Conservation (phyloP, 441 rosid genomes). For the Breynia disticha region DNA sequence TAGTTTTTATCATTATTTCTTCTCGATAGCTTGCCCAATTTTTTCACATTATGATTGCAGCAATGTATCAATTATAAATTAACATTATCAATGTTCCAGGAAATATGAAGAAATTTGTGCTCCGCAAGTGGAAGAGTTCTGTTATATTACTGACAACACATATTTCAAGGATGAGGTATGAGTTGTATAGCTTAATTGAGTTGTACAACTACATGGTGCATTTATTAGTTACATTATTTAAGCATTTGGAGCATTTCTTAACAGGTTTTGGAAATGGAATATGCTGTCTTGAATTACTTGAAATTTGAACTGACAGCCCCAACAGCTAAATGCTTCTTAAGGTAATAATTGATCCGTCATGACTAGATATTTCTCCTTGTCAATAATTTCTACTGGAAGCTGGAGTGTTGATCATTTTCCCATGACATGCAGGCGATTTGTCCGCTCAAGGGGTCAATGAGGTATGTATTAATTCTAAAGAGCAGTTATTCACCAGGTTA, state of each 20-base stretch:
- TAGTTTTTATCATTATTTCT: too few relatives aligned
- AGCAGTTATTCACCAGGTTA: too few relatives aligned
- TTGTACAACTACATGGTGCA: too few relatives aligned
- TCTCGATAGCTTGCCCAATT: too few relatives aligned
- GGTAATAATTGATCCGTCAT: conserved; percentile 32
- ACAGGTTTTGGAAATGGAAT: conserved; percentile 93
- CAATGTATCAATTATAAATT: background rate
- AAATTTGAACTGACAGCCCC: conserved; percentile 92
- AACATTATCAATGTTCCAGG: conserved; percentile 24
- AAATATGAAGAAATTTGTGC: conserved; percentile 93
- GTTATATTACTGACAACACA: conserved; percentile 91
- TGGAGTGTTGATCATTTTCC: conserved; percentile 8
- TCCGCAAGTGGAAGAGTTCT: conserved; percentile 81
- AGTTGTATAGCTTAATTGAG: background rate
- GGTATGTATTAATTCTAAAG: conserved; percentile 30
- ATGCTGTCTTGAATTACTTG: conserved; percentile 65
- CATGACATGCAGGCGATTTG: conserved; percentile 53
- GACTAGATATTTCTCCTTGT: background rate
- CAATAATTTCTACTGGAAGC: conserved; percentile 1
- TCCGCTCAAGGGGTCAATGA: conserved; percentile 82
- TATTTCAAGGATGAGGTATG: conserved; percentile 77
- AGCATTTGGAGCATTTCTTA: conserved; percentile 1
- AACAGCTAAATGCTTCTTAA: conserved; percentile 71
- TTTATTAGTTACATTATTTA: background rate
- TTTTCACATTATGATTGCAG: background rate